Percentiles rank a stretch among this genome's conserved stretches.
Evolutionary conservation across 768 basidiomycete genomes (phyloP).

Genomic region (Leccinum olivaceopallidum): DNA sequence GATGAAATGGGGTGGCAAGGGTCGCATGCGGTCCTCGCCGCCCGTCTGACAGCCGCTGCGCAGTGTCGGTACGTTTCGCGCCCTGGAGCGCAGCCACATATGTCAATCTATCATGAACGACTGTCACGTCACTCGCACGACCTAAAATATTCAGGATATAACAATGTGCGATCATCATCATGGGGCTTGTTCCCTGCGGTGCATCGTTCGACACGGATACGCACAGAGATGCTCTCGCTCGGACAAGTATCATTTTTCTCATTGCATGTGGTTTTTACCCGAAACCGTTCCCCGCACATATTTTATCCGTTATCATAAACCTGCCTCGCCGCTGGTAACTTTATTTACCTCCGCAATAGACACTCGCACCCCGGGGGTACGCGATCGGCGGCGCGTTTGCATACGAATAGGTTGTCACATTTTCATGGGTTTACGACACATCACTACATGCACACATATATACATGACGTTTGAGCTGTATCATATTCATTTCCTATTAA

Average conservation of each 20-base stretch:
- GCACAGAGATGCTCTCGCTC: too few relatives aligned
- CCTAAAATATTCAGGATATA: constrained; percentile 13
- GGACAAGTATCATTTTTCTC: neutral
- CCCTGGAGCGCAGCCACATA: constrained; percentile 2
- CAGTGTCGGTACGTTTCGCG: neutral
- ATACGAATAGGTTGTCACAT: neutral
- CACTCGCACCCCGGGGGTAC: neutral
- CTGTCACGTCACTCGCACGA: constrained; percentile 7
- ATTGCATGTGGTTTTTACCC: neutral
- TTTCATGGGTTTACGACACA: constrained; percentile 2
- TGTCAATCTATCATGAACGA: constrained; percentile 6
- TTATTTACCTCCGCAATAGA: constrained; percentile 17
- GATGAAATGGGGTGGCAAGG: constrained; percentile 31
- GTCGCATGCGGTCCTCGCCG: constrained; percentile 16
- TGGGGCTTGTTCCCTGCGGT: constrained; percentile 12
- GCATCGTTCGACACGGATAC: neutral
- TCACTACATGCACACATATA: neutral
- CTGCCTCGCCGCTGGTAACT: constrained; percentile 9
- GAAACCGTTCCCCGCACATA: constrained; percentile 16
- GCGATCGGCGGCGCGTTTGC: neutral
- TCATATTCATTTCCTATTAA: neutral
- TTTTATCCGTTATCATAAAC: constrained; percentile 25
- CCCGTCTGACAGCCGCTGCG: constrained; percentile 16
- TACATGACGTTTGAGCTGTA: constrained; percentile 4
- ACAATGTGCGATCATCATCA: neutral